A percentile compares a stretch with the other conserved stretches of the same genome.
Evolutionary conservation across 2,329 filamentous ascomycete genomes (phyloP).

Genomic region (Reticulascus tulasneorum): DNA sequence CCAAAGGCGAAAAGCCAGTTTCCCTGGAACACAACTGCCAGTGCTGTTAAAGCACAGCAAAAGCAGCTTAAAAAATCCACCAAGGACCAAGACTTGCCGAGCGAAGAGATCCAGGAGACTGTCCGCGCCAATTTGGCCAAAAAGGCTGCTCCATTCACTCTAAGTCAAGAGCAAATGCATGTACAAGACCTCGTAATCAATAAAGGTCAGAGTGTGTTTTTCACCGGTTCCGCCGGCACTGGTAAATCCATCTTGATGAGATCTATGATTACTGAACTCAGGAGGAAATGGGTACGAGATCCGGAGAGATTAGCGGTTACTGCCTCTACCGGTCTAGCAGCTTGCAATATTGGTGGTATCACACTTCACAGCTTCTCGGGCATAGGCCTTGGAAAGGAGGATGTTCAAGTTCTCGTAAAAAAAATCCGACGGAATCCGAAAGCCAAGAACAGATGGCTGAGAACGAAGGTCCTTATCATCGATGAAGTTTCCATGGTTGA

Average conservation of each 20-base stretch:
- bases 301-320: slow-evolving; percentile 87
- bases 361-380: slow-evolving; percentile 95
- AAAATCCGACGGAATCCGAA: slow-evolving; percentile 89
- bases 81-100: slow-evolving; percentile 39
- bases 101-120: slow-evolving; percentile 44
- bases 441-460: slow-evolving; percentile 82
- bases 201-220: slow-evolving; percentile 85
- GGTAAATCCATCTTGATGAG: slow-evolving; percentile 96
- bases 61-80: slow-evolving; percentile 66
- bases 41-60: slow-evolving; percentile 72
- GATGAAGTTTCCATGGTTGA: slow-evolving; percentile 99
- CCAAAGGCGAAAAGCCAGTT: slow-evolving; percentile 29
- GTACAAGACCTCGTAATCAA: slow-evolving; percentile 81
- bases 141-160: slow-evolving; percentile 54
- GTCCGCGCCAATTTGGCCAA: slow-evolving; percentile 27
- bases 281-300: slow-evolving; percentile 70
- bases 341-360: slow-evolving; percentile 93
- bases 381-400: slow-evolving; percentile 91
- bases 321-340: slow-evolving; percentile 90
- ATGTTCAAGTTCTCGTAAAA: slow-evolving; percentile 73
- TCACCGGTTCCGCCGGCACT: slow-evolving; percentile 93
- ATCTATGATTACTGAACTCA: slow-evolving; percentile 79
- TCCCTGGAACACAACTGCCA: slow-evolving; percentile 71
- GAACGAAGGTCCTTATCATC: slow-evolving; percentile 81
- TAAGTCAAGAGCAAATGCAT: slow-evolving; percentile 82